Conservation (phyloP, 176 grass and related monocot species). For the Canna indica region DNA sequence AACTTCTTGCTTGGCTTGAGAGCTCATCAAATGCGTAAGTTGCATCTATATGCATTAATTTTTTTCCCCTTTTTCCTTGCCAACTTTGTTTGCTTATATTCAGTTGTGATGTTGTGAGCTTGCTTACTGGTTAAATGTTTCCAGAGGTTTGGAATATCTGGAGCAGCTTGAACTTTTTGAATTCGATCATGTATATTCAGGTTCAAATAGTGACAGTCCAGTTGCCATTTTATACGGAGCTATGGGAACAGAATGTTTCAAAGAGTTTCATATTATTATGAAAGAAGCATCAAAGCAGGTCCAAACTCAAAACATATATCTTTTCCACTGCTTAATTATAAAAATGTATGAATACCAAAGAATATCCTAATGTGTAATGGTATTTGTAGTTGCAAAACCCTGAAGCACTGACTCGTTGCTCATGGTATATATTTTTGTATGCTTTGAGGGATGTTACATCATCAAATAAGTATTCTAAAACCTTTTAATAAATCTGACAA, state of each 20-base stretch:
- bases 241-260: conserved; percentile 93
- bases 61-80: conserved; percentile 7
- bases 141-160: conserved; percentile 37
- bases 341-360: not conserved
- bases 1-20: conserved; percentile 59
- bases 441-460: too few relatives aligned
- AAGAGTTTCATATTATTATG: conserved; percentile 67
- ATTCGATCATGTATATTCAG: conserved; percentile 81
- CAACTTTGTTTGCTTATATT: conserved; percentile 17
- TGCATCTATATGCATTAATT: conserved; percentile 13
- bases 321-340: not conserved
- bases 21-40: conserved; percentile 43
- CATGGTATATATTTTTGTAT: too few relatives aligned
- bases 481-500: not conserved
- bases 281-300: conserved; percentile 78
- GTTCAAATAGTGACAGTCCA: conserved; percentile 42
- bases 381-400: too few relatives aligned
- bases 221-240: conserved; percentile 81
- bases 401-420: too few relatives aligned
- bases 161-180: conserved; percentile 76
- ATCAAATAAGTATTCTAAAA: not conserved
- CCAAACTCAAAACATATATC: conserved; percentile 12
- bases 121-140: conserved; percentile 15
- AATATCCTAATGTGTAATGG: not conserved
- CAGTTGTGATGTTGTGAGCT: conserved; percentile 22